These are phyloP conservation scores for Tympanopsis confertula DNA, from an alignment of 2,329 filamentous ascomycete species.

Conservation along the genomic window DNA sequence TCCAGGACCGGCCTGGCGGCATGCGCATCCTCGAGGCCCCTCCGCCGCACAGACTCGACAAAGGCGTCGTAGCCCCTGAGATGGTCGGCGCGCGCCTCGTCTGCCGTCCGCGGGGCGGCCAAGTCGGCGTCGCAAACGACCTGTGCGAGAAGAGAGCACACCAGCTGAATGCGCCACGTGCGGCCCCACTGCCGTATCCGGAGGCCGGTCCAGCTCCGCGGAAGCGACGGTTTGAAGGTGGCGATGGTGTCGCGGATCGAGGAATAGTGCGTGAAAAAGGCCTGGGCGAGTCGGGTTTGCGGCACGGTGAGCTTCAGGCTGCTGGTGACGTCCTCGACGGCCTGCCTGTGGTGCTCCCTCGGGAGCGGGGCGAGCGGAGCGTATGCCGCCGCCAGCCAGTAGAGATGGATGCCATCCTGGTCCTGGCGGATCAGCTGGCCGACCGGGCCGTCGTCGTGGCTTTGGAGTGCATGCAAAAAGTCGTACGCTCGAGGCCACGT, in stretches of 20 bases:
- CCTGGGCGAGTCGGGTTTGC: no score
- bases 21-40: conserved; percentile 2
- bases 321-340: neutral
- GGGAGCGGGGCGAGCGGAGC: neutral
- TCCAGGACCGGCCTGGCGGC: conserved; percentile 1
- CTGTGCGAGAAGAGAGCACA: conserved; percentile 32
- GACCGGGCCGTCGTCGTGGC: neutral
- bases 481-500: neutral
- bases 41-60: conserved; percentile 1
- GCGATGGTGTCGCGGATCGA: neutral
- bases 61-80: conserved; percentile 13
- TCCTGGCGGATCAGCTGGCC: neutral
- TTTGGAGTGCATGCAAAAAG: neutral
- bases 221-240: neutral
- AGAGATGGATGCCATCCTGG: conserved; percentile 14
- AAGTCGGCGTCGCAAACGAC: conserved; percentile 12
- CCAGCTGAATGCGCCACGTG: conserved; percentile 34
- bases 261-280: no score
- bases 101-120: no score
- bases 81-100: conserved; percentile 16
- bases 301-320: no score
- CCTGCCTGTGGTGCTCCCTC: neutral
- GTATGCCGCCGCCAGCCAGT: neutral
- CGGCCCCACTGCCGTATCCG: conserved; percentile 36
- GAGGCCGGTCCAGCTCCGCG: conserved; percentile 26